Evolutionary conservation across 768 basidiomycete species (phyloP), one percentile per base, ranked within the genome.

Genomic region (Boletus sp.): DNA sequence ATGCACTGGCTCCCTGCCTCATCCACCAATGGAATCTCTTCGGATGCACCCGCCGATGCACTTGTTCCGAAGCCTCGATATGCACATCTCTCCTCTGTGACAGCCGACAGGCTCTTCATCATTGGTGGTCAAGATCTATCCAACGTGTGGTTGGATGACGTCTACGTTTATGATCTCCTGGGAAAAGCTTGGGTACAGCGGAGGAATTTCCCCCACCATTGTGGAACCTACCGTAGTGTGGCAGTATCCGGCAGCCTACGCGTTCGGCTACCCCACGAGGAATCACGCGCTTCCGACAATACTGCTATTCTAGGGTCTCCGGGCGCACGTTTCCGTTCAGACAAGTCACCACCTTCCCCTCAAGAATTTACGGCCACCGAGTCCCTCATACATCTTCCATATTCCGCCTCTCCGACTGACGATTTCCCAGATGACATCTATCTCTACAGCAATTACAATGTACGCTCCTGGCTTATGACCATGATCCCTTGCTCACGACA

Each of bases 361-460:
- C 73, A 78, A 41, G 83, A 85, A 18, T 77, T 76, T 53, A 88
- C 87, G 0, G 66, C 83, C 18, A 74, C 83, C 17, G 82, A 89
- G 64, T 77, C 79, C 35, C 76, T 91, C 54, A 71, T 81, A 36
- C 86, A 92, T 68, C 79, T 91, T 39, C 88, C 91, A 1, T 94
- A 92, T 70, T 89, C 93, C 32, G 79, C 86, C 2, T 67, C 77
- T 3, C 86, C 90, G 10, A 86, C 80, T 3, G 84, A 85, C 57
- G 86, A 92, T 56, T 82, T 84, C 64, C 92, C 92, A 8, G 87
- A 85, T 62, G 91, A 97, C 63, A 90, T 98, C 32, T 91, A 84
- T 72, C 77, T 96, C 29, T 99, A 95, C 73, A 94, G 92, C 65
- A 99, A 98, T 70, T 97, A 95, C 78, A 98, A 98, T 75, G 91